These are phyloP conservation scores for Candida ovalis DNA, from an alignment of 805 yeast genomes.

Conservation along the genomic window DNA sequence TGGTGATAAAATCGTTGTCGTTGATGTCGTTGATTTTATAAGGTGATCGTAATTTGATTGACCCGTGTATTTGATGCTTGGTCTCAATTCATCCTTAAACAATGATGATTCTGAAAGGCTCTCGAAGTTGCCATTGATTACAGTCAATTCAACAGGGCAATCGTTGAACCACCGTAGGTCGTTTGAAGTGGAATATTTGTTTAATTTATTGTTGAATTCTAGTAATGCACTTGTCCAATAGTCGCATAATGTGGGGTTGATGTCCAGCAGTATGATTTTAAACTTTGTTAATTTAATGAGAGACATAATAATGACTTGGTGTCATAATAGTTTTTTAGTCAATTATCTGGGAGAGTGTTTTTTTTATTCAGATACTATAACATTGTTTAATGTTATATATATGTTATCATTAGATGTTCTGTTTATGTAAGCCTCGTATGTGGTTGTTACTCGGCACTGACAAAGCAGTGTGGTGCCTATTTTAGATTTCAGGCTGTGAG, in stretches of 20 bases:
- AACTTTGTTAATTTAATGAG: conserved; percentile 4
- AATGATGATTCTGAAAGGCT: conserved; percentile 2
- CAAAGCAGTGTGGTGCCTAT: no score
- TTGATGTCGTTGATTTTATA: conserved; percentile 14
- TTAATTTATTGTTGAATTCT: conserved; percentile 9
- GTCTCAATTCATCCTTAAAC: conserved; percentile 4
- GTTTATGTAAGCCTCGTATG: no score
- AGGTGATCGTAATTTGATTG: conserved; percentile 9
- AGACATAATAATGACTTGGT: background rate
- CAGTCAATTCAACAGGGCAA: conserved; percentile 16
- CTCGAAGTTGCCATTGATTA: conserved; percentile 19
- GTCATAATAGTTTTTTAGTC: background rate
- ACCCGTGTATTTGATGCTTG: conserved; percentile 5
- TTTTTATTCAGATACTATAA: no score
- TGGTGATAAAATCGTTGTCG: conserved; percentile 41
- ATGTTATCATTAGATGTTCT: no score
- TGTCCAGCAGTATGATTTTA: conserved; percentile 22
- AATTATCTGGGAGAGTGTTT: background rate
- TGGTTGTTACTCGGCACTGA: no score
- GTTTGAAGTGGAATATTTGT: conserved; percentile 1
- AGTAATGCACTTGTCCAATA: conserved; percentile 16
- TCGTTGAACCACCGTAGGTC: conserved; percentile 17
- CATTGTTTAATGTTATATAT: no score
- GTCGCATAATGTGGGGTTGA: conserved; percentile 17
- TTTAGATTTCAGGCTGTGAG: no score